A percentile compares a stretch with the other conserved stretches of the same genome.
These are phyloP conservation scores for Amborella trichopoda DNA, from an alignment of 164 flowering plant species.

Conservation along the genomic window DNA sequence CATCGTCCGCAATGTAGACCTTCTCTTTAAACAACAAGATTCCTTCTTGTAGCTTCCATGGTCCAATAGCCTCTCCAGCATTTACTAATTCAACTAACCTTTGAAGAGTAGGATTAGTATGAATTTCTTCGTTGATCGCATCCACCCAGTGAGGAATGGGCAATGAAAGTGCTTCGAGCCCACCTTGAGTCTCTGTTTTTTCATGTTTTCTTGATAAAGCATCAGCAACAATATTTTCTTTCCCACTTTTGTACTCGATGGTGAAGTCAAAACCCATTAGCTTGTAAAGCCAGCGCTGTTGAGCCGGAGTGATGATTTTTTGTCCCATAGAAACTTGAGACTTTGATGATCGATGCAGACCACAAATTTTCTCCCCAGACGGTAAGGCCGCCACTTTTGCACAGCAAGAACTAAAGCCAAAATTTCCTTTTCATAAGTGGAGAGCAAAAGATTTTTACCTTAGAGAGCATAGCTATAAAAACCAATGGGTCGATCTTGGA, in stretches of 20 bases:
- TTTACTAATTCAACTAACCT: no score
- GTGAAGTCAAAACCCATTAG: no score
- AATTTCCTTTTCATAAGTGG: slow-evolving; percentile 4
- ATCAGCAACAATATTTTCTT: neutral
- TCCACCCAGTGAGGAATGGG: no score
- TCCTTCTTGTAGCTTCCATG: no score
- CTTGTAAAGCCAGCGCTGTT: no score
- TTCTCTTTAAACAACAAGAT: neutral
- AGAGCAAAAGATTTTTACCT: neutral
- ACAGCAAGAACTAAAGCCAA: neutral
- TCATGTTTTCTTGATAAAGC: neutral
- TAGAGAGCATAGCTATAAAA: neutral
- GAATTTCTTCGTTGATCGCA: no score
- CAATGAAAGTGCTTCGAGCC: no score
- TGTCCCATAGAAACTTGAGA: neutral
- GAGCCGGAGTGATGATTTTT: neutral
- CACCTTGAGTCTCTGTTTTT: neutral
- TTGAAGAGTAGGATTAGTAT: no score
- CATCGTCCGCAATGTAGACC: neutral
- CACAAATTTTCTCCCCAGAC: neutral
- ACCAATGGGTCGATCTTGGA: neutral
- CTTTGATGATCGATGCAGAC: slow-evolving; percentile 2
- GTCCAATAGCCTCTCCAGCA: no score
- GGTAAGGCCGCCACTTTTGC: slow-evolving; percentile 1
- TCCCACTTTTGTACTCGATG: neutral